Evolutionary conservation across 108 stramenopile genomes (phyloP), one percentile per base, ranked within the genome.

Genomic region (Cylindrotheca fusiformis): DNA sequence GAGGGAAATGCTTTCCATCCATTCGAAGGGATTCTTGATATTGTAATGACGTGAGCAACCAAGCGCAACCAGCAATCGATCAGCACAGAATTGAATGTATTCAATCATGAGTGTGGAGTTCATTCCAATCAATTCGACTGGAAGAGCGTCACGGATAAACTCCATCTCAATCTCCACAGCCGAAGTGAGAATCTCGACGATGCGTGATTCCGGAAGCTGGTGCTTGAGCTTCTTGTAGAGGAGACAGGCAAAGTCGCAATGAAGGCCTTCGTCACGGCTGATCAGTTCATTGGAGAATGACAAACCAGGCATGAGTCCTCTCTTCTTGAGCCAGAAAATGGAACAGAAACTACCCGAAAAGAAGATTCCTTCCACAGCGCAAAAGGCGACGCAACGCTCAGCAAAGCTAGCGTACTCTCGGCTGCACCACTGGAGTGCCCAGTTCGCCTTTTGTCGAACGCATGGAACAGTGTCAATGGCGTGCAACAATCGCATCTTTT

Each of bases 251-350:
- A 98, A 98, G 71, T 96, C 95, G 52, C 94, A 95, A 64, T 98
- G 97, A 25, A 99, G 74, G 20, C 94, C 90, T 82, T 99, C 99
- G 78, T 99, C 99, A 4, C 99, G 90, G 46, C 76, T 78, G 71
- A 99, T 99, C 33, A 99, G 87, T 73, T 99, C 98, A 64, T 99
- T 99, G 65, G 88, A 91, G 80, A 98, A 99, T 81, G 86, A 86
- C 21, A 99, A 81, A 23, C 99, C 99, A 10, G 99, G 98, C 99
- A 99, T 99, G 48, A 99, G 85, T 41, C 98, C 98, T 17, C 99
- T 73, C 88, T 99, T 99, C 93, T 99, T 99, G 44, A 99, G 74
- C 99, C 99, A 99, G 68, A 99, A 99, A 51, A 99, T 97, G 71
- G 99, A 86, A 66, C 99, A 99, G 87, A 99, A 99, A 48, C 81